Evolutionary conservation across 129 eudicot species (phyloP).

Genomic region (Tanacetum coccineum): DNA sequence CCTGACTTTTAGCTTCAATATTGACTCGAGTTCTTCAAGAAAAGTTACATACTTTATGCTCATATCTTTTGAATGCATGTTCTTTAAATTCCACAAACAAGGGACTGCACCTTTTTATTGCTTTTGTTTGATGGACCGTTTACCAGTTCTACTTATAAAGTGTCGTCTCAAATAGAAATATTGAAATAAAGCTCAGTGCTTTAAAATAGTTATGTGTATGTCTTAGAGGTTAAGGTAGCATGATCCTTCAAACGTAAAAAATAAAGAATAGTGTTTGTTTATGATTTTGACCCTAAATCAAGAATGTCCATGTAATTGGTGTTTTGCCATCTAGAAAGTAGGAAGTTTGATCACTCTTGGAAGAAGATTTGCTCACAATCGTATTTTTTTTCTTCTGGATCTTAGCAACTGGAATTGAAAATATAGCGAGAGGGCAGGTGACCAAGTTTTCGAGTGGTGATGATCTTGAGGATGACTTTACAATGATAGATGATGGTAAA

Average conservation of each 20-base stretch:
- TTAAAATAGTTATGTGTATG: background rate
- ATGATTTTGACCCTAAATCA: constrained; percentile 1
- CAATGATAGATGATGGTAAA: constrained; percentile 28
- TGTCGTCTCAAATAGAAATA: too few relatives aligned
- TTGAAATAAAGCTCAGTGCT: background rate
- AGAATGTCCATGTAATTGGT: constrained; percentile 9
- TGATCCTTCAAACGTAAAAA: too few relatives aligned
- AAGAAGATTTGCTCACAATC: background rate
- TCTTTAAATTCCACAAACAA: background rate
- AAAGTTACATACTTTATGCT: too few relatives aligned
- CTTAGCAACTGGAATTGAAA: constrained; percentile 36
- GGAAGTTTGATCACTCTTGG: background rate
- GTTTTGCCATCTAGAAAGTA: background rate
- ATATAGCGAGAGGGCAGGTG: constrained; percentile 52
- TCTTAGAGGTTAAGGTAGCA: too few relatives aligned
- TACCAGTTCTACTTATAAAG: too few relatives aligned
- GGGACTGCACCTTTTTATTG: too few relatives aligned
- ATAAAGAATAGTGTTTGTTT: too few relatives aligned
- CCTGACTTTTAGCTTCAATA: background rate
- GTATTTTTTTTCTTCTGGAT: constrained; percentile 17
- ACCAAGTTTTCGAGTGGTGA: constrained; percentile 84
- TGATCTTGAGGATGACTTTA: constrained; percentile 90
- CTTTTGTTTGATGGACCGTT: too few relatives aligned
- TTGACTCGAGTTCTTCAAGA: too few relatives aligned
- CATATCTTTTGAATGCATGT: too few relatives aligned